Percentiles rank a stretch among this genome's conserved stretches.
Evolutionary conservation across 2,329 filamentous ascomycete genomes (phyloP).

Genomic region (Diaporthe aspalathi): DNA sequence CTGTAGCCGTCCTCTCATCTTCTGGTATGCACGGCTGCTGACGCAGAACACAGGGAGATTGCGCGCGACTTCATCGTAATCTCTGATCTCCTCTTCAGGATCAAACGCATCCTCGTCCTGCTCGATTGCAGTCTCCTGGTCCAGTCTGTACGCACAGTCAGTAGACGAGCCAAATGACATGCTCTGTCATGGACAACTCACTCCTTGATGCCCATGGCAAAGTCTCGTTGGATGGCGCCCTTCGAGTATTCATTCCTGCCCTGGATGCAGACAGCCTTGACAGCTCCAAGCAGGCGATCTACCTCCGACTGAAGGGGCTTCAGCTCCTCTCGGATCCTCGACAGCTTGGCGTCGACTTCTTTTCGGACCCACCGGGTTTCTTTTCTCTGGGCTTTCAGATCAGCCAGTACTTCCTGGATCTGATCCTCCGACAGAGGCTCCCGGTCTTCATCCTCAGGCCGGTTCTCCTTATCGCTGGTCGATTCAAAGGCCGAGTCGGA

Average conservation of each 20-base stretch:
- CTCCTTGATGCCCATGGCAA: constrained; percentile 11
- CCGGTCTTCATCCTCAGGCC: not conserved
- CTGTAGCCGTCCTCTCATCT: not conserved
- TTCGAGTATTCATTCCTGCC: constrained; percentile 8
- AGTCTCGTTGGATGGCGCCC: constrained; percentile 5
- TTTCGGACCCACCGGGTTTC: not conserved
- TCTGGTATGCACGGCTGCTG: constrained; percentile 2
- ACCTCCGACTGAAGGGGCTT: not conserved
- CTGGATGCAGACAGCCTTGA: constrained; percentile 10
- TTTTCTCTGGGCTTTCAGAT: constrained; percentile 1
- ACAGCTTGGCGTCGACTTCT: not conserved
- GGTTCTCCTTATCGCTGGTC: not conserved
- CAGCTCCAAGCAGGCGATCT: not conserved
- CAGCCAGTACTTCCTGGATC: not conserved
- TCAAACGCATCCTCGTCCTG: not conserved
- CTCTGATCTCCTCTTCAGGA: constrained; percentile 12
- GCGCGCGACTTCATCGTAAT: constrained; percentile 2
- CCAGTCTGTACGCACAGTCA: not conserved
- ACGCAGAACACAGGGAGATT: constrained; percentile 3
- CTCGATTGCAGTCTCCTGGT: not conserved
- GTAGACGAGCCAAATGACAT: not conserved
- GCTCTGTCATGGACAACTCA: not conserved
- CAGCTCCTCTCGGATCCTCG: not conserved
- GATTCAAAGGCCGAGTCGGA: constrained; percentile 5
- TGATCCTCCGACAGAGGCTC: not conserved